These are phyloP conservation scores for Ogataea saltuana DNA, from an alignment of 805 yeast genomes.

Conservation along the genomic window DNA sequence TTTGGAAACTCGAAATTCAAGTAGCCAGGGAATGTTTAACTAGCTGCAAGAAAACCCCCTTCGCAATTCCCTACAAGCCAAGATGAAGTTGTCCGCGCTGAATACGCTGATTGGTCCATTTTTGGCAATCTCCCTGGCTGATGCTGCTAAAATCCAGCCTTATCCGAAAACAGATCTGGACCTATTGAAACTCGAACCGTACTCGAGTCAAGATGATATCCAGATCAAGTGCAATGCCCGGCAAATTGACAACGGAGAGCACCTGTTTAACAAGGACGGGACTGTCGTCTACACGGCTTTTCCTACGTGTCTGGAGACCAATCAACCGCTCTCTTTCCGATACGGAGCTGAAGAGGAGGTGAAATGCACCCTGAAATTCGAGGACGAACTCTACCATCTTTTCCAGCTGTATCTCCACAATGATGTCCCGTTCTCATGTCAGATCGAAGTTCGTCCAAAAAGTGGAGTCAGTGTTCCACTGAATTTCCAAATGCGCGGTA, in stretches of 20 bases:
- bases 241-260: conserved; percentile 76
- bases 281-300: conserved; percentile 58
- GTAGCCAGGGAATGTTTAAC: too few species aligned
- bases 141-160: conserved; percentile 25
- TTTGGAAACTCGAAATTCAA: too few species aligned
- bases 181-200: conserved; percentile 17
- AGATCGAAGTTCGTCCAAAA: conserved; percentile 51
- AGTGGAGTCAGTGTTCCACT: conserved; percentile 55
- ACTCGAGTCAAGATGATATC: conserved; percentile 42
- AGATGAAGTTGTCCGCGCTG: conserved; percentile 1
- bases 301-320: conserved; percentile 66
- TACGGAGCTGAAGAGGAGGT: conserved; percentile 54
- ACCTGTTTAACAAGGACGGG: conserved; percentile 62
- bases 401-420: conserved; percentile 77
- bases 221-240: conserved; percentile 62
- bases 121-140: not conserved
- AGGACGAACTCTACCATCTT: conserved; percentile 67
- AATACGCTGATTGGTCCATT: not conserved
- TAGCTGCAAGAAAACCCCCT: too few species aligned
- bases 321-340: conserved; percentile 53
- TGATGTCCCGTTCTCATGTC: conserved; percentile 73
- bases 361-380: conserved; percentile 60
- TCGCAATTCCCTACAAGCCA: too few species aligned
- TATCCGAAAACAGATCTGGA: conserved; percentile 30
- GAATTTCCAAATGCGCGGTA: conserved; percentile 64